Base-by-base conservation (phyloP, 2,329 filamentous ascomycete genomes). In the Aspergillus hiratsukae region DNA sequence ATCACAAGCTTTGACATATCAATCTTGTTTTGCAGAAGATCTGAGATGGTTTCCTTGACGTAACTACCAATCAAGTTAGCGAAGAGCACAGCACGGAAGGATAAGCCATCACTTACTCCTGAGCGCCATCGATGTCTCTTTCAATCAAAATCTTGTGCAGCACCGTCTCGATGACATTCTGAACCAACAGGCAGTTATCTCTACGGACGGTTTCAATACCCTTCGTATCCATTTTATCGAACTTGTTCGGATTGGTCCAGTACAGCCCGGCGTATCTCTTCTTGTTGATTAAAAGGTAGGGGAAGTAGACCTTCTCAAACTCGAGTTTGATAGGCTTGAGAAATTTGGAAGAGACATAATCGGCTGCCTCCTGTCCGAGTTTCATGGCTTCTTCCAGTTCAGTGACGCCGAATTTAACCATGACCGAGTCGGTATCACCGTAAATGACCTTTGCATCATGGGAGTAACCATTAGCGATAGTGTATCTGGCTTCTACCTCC, bases 1-100 rank as follows among this genome's bases (percentile, higher is more conserved):
- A 99, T 99, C 72, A 99, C 95, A 19, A 99, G 87, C 74, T 99
- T 97, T 40, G 93, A 97, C 90, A 99, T 96, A 76, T 99, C 94
- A 66, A 99, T 82, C 74, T 96, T 97, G 80, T 99, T 99, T 71
- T 97, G 94, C 41, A 99, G 80, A 19, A 99, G 82, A 70, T 97
- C 91, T 8, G 94, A 89, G 69, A 99, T 99, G 48, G 89, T 96
- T 61, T 94, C 86, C 75, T 97, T 97, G 75, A 99, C 94, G 67
- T 96, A 97, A 62, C 91, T 96, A 67, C 35, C 52, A 54, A 51
- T 4, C 6, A 51, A 51, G 69, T 81, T 69, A 81, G 78, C 64
- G 29, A 14, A 21, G 48, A 49, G 54, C 31, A 37, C 14, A 45
- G 45, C 17, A 19, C 48, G 55, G 23, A 11, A 11, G 9, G 11